Evolutionary conservation across 192 early-diverging fungal genomes (phyloP).

Genomic region (Spizellomyces punctatus): DNA sequence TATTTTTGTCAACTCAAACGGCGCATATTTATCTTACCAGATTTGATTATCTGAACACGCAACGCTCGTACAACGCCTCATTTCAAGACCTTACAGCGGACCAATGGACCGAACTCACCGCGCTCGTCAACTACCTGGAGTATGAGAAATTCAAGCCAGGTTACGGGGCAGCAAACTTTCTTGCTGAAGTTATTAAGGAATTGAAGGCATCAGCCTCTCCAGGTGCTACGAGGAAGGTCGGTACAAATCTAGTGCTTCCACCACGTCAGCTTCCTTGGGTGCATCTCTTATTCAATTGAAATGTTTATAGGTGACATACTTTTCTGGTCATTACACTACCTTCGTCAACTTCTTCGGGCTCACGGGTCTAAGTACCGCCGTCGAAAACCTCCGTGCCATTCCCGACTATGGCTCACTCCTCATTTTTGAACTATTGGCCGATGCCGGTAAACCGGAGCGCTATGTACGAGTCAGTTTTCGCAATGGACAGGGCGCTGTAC

Average conservation of each 20-base stretch:
- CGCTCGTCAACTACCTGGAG: constrained; percentile 22
- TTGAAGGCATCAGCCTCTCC: constrained; percentile 5
- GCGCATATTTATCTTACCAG: constrained; percentile 1
- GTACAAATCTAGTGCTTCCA: neutral
- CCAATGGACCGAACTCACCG: constrained; percentile 12
- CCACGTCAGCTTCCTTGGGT: neutral
- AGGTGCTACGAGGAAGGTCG: neutral
- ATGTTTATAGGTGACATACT: constrained; percentile 15
- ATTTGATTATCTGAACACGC: constrained; percentile 31
- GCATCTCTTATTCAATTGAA: neutral
- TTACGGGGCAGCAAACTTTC: constrained; percentile 9
- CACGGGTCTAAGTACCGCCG: constrained; percentile 10
- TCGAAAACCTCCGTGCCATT: constrained; percentile 6
- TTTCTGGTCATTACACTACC: constrained; percentile 34
- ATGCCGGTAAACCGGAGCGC: neutral
- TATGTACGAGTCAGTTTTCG: neutral
- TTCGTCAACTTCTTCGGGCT: constrained; percentile 34
- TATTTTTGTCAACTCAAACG: neutral
- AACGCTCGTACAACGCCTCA: constrained; percentile 30
- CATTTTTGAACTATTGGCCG: constrained; percentile 22
- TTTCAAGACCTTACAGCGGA: constrained; percentile 19
- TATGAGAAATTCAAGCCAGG: constrained; percentile 22
- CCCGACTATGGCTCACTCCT: constrained; percentile 34
- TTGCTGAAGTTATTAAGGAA: constrained; percentile 5
- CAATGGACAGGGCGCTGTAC: neutral